Evolutionary conservation across 2,329 filamentous ascomycete genomes (phyloP).

Genomic region (Pyrenochaeta sp.): DNA sequence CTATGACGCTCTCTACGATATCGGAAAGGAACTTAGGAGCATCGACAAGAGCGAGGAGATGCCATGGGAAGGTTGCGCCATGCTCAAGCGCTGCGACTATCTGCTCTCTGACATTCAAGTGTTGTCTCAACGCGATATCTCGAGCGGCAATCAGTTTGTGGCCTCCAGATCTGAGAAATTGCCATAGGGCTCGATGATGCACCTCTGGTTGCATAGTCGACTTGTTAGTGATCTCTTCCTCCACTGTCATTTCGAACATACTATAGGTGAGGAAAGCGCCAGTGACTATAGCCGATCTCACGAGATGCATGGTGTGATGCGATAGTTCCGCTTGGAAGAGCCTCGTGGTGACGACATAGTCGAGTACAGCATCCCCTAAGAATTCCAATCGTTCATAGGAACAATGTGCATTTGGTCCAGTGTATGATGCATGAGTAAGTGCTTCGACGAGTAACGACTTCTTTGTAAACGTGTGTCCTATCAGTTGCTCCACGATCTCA

Average conservation of each 20-base stretch:
- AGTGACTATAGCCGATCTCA: constrained; percentile 81
- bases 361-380: constrained; percentile 84
- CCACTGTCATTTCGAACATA: constrained; percentile 66
- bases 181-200: constrained; percentile 64
- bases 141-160: constrained; percentile 60
- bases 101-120: constrained; percentile 57
- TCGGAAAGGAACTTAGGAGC: constrained; percentile 37
- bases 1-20: constrained; percentile 80
- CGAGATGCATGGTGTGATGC: constrained; percentile 74
- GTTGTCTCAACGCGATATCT: constrained; percentile 54
- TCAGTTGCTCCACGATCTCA: constrained; percentile 65
- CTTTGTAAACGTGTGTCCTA: constrained; percentile 77
- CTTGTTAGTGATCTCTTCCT: constrained; percentile 46
- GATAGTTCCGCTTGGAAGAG: constrained; percentile 64
- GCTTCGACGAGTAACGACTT: constrained; percentile 76
- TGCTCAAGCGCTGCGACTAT: constrained; percentile 62
- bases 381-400: constrained; percentile 84
- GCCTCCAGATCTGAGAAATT: constrained; percentile 71
- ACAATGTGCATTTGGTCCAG: constrained; percentile 50
- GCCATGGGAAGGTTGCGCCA: constrained; percentile 76
- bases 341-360: constrained; percentile 74
- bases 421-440: constrained; percentile 77
- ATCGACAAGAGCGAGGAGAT: constrained; percentile 67
- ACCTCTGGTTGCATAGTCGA: constrained; percentile 39
- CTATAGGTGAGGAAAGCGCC: constrained; percentile 81